Evolutionary conservation across 2,329 filamentous ascomycete species (phyloP).

Genomic region (Diaporthe amygdali): DNA sequence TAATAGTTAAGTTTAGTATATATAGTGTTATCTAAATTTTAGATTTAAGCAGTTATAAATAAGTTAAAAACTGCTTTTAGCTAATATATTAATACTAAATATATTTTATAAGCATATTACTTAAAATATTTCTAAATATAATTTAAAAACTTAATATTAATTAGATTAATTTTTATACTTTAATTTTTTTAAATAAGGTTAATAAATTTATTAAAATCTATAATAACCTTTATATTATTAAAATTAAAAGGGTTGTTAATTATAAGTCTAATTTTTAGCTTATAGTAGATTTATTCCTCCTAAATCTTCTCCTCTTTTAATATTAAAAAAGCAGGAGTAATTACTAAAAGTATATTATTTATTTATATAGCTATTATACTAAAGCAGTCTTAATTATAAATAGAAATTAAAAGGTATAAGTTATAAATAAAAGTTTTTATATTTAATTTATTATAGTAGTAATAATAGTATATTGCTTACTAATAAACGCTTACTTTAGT

Average conservation of each 20-base stretch:
- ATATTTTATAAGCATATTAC: background rate
- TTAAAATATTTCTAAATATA: background rate
- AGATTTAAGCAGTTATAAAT: too few species aligned
- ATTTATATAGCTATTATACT: background rate
- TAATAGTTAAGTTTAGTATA: too few species aligned
- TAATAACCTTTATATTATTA: background rate
- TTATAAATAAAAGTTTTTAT: too few species aligned
- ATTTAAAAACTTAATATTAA: background rate
- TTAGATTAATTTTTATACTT: too few species aligned
- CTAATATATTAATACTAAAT: background rate
- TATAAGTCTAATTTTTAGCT: background rate
- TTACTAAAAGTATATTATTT: background rate
- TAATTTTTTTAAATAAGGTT: background rate
- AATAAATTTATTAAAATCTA: background rate
- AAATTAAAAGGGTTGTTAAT: background rate
- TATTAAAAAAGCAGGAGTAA: background rate
- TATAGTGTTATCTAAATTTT: too few species aligned
- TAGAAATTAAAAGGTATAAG: too few species aligned
- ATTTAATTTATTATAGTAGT: too few species aligned
- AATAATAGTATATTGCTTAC: background rate
- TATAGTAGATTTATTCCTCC: too few species aligned
- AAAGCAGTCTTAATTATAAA: too few species aligned
- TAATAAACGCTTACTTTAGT: background rate
- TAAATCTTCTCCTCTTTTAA: too few species aligned
- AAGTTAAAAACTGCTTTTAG: too few species aligned